These are phyloP conservation scores for Citrus trifoliata DNA, from an alignment of 345 rosid species.

Conservation along the genomic window DNA sequence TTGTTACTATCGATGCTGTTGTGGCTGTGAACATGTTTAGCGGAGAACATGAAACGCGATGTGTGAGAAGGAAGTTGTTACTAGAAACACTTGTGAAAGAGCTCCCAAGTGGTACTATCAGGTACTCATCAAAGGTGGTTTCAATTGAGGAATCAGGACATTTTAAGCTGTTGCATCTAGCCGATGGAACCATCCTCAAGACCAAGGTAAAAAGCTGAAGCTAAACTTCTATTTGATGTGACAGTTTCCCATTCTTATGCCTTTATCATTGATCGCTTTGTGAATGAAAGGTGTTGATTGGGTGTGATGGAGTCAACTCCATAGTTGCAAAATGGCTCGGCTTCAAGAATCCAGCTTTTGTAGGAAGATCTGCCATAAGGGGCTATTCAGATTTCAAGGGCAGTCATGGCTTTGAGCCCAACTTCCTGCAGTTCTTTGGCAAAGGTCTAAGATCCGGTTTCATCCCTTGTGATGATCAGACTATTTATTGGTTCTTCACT, in stretches of 20 bases:
- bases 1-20: not conserved
- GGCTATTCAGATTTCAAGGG: conserved; percentile 36
- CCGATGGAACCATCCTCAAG: conserved; percentile 50
- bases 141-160: conserved; percentile 54
- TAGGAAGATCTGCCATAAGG: conserved; percentile 40
- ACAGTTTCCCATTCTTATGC: not conserved
- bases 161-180: conserved; percentile 54
- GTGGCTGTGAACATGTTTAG: not conserved
- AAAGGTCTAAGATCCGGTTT: conserved; percentile 35
- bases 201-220: conserved; percentile 44
- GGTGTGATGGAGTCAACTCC: conserved; percentile 75
- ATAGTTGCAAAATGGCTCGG: conserved; percentile 66
- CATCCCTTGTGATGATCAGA: conserved; percentile 33
- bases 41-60: conserved; percentile 46
- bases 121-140: conserved; percentile 60
- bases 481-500: conserved; percentile 34
- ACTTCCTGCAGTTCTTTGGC: conserved; percentile 23
- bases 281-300: conserved; percentile 50
- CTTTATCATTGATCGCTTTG: not conserved
- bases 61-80: conserved; percentile 50
- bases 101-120: conserved; percentile 55
- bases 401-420: conserved; percentile 35
- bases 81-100: conserved; percentile 50
- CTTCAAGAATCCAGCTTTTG: conserved; percentile 38
- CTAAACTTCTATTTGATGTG: not conserved